Base-by-base conservation (phyloP, 2,329 filamentous ascomycete genomes). In the Davidsoniella virescens region DNA sequence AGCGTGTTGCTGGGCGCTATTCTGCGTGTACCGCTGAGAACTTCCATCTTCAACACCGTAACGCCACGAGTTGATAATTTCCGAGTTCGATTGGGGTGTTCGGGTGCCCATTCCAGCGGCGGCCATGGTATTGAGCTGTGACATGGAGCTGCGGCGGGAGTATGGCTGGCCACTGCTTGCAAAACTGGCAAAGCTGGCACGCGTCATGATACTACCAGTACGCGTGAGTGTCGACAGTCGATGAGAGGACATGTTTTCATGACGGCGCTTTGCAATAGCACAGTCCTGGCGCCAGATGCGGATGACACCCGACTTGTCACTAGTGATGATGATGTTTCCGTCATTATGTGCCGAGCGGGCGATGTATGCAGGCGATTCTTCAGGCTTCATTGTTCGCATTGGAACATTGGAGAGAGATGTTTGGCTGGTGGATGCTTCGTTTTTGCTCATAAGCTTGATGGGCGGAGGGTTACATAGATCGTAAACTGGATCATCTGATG, bases 201-300 rank as follows among this genome's bases (percentile, higher is more conserved):
- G 69, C 0, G 74, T 77, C 42, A 71, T 62, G 54, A 77, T 68
- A 57, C 75, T 79, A n/a, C 65, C 69, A 47, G 71, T 73, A 25
- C 75, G 69, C 7, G 71, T 74, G 1, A 85, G 70, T 33, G 75
- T 76, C 57, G 94, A 83, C 6, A 78, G 78, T 14, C 84, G 90
- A 1, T 75, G 74, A 0, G 81, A 78, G 57, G 94, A 87, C 82
- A 82, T 90, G 37, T 73, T 76, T 50, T 87, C 85, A 52, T 80
- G 75, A 50, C 77, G 74, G 4, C 90, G 80, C 64, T 94, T 94
- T 45, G 72, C 65, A 57, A 76, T 86, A 0, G 90, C 92, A 61
- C 90, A 95, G 61, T 98, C 92, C 63, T 96, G 90, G 17, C 92
- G 78, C 61, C 95, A 95, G 0, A 96, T 83, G 62, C 95, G 95